Percentiles rank a stretch among this genome's conserved stretches.
Conservation (phyloP, 2,329 filamentous ascomycete species). For the Sclerotinia spermophila region DNA sequence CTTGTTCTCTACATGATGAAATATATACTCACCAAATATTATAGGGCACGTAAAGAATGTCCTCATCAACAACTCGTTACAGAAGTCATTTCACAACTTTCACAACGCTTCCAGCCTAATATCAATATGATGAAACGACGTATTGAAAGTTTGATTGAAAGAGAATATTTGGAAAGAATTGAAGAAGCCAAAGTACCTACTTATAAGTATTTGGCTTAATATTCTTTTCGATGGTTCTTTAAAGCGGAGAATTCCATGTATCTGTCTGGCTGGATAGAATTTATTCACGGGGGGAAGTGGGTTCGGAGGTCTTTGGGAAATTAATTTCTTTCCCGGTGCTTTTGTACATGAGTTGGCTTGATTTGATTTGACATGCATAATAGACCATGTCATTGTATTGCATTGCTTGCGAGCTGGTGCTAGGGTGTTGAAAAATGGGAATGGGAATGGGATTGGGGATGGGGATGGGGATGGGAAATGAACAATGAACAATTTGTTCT, state of each 20-base stretch:
- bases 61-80: constrained; percentile 65
- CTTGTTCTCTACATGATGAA: not conserved
- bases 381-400: not conserved
- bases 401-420: not conserved
- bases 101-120: constrained; percentile 69
- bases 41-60: constrained; percentile 69
- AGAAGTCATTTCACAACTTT: constrained; percentile 69
- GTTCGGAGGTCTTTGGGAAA: not conserved
- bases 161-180: constrained; percentile 74
- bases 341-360: not conserved
- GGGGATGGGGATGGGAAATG: too few species aligned
- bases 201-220: constrained; percentile 68
- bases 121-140: constrained; percentile 74
- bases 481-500: too few species aligned
- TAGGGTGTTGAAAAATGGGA: not conserved
- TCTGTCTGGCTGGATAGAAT: not conserved
- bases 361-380: not conserved
- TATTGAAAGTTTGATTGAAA: constrained; percentile 72
- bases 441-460: not conserved
- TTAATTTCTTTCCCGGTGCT: not conserved
- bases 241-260: not conserved
- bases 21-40: constrained; percentile 39
- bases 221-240: too few species aligned
- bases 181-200: constrained; percentile 60
- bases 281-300: not conserved